phyloP scores from a whole-genome alignment of 768 basidiomycete genomes.

The Russula brevipes region DNA sequence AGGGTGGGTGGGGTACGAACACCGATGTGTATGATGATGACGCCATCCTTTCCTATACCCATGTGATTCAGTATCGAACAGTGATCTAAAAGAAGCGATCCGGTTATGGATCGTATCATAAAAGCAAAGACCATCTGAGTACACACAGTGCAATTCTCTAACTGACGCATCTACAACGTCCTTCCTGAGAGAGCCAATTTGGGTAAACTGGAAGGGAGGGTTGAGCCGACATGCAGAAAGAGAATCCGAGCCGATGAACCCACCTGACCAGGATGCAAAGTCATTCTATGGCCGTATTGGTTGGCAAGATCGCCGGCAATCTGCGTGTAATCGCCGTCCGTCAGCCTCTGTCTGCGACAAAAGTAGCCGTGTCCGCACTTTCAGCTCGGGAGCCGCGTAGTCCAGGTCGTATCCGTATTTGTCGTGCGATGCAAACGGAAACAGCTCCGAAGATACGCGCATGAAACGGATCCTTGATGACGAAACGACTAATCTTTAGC shows the following conservation, averaged over 20 bases:
- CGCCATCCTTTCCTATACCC: conserved; percentile 75
- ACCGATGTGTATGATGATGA: conserved; percentile 83
- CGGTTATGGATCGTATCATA: background rate
- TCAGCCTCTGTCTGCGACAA: background rate
- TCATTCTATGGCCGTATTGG: conserved; percentile 56
- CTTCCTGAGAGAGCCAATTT: conserved; percentile 72
- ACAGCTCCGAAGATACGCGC: conserved; percentile 86
- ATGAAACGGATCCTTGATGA: conserved; percentile 67
- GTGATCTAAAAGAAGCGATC: conserved; percentile 45
- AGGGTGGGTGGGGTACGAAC: conserved; percentile 38
- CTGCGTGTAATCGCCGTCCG: conserved; percentile 24
- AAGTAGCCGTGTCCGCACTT: conserved; percentile 27
- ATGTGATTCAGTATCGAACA: conserved; percentile 83
- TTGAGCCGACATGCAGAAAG: background rate
- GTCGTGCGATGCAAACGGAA: conserved; percentile 84
- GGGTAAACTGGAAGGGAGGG: conserved; percentile 46
- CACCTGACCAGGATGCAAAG: conserved; percentile 79
- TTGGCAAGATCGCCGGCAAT: conserved; percentile 44
- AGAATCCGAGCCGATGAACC: background rate
- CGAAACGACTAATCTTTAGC: background rate
- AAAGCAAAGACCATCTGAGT: background rate
- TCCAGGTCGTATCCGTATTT: conserved; percentile 76
- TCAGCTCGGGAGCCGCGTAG: conserved; percentile 57
- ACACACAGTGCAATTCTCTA: conserved; percentile 61
- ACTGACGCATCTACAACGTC: conserved; percentile 71